Evolutionary conservation across 2,329 filamentous ascomycete genomes (phyloP).

Genomic region (Chalaropsis ovoidea): DNA sequence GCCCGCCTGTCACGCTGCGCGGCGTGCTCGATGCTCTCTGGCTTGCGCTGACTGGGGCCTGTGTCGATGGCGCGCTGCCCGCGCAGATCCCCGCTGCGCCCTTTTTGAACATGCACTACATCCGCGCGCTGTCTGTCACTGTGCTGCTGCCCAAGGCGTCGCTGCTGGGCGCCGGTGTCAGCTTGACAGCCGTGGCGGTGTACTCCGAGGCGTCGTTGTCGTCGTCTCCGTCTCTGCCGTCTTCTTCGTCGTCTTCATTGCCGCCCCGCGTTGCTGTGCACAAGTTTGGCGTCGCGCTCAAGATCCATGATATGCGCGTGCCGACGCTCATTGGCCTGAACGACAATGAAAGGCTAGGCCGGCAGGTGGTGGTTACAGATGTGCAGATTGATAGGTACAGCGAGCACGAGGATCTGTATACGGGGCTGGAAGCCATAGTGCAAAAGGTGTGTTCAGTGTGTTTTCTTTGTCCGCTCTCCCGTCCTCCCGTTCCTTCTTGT

Average conservation of each 20-base stretch:
- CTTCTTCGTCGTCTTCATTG: slow-evolving; percentile 15
- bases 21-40: slow-evolving; percentile 32
- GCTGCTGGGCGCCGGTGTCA: slow-evolving; percentile 52
- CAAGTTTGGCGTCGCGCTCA: slow-evolving; percentile 34
- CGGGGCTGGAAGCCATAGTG: slow-evolving; percentile 48
- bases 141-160: slow-evolving; percentile 58
- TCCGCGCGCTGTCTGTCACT: slow-evolving; percentile 43
- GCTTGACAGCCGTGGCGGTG: slow-evolving; percentile 40
- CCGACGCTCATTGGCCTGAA: slow-evolving; percentile 65
- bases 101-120: slow-evolving; percentile 31
- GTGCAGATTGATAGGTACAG: slow-evolving; percentile 50
- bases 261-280: slow-evolving; percentile 24
- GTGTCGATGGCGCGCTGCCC: slow-evolving; percentile 26
- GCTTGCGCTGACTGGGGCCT: slow-evolving; percentile 30
- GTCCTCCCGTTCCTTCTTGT: neutral
- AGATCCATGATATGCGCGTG: slow-evolving; percentile 49
- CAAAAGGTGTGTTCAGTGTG: slow-evolving; percentile 37
- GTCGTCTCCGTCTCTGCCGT: slow-evolving; percentile 8
- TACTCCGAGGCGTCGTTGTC: slow-evolving; percentile 31
- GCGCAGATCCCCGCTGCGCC: slow-evolving; percentile 25
- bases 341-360: slow-evolving; percentile 54
- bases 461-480: slow-evolving; percentile 6
- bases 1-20: slow-evolving; percentile 27
- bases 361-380: slow-evolving; percentile 56
- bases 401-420: slow-evolving; percentile 41